phyloP scores from a whole-genome alignment of 495 filamentous ascomycete genomes.

The Talaromyces stipitatus region DNA sequence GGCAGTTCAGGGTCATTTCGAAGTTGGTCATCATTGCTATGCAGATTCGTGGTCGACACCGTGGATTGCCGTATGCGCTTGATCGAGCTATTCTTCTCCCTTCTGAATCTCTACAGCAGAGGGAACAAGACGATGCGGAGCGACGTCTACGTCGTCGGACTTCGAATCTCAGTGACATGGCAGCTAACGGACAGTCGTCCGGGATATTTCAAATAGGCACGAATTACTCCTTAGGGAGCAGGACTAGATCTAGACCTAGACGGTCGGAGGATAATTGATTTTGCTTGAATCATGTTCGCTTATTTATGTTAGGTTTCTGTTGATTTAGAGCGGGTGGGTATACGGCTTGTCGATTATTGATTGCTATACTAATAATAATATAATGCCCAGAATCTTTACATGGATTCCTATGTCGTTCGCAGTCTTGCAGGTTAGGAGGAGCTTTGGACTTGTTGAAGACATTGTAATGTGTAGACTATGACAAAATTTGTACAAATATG shows the following conservation, averaged over 20 bases:
- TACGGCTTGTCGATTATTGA: not conserved
- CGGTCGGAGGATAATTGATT: not conserved
- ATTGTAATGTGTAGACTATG: not conserved
- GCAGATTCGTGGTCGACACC: slow-evolving; percentile 87
- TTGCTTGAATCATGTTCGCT: not conserved
- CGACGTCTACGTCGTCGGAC: slow-evolving; percentile 44
- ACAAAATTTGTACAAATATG: not conserved
- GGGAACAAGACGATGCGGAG: slow-evolving; percentile 55
- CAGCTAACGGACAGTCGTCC: slow-evolving; percentile 13
- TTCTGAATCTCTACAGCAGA: slow-evolving; percentile 63
- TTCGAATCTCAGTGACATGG: slow-evolving; percentile 43
- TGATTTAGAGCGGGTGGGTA: not conserved
- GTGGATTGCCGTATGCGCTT: slow-evolving; percentile 84
- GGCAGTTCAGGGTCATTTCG: slow-evolving; percentile 68
- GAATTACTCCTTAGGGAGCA: not conserved
- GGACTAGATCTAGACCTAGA: slow-evolving; percentile 2
- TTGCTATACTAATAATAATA: not conserved
- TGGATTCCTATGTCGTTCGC: not conserved
- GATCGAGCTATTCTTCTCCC: slow-evolving; percentile 86
- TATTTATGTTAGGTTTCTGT: not conserved
- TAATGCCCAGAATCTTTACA: not conserved
- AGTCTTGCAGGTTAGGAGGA: not conserved
- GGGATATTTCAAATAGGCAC: not conserved
- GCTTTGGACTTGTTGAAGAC: not conserved
- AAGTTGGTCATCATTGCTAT: slow-evolving; percentile 91